Conservation (phyloP, 306 rosid species). For the Gastrolobium villosum region DNA sequence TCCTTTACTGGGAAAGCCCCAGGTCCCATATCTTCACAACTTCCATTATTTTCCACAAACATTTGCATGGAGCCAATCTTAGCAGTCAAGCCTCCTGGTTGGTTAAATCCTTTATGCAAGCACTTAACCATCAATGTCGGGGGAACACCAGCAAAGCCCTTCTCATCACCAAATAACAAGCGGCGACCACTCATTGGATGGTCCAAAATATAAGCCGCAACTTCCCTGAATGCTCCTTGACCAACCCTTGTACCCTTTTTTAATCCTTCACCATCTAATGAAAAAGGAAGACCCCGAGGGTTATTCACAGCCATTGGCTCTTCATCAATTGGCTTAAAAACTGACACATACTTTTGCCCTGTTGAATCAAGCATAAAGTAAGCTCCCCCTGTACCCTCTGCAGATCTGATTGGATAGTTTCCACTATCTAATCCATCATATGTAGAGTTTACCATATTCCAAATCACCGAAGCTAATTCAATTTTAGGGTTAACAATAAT, state of each 20-base stretch:
- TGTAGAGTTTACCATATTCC: constrained; percentile 73
- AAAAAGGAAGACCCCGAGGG: constrained; percentile 82
- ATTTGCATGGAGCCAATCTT: constrained; percentile 93
- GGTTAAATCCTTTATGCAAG: constrained; percentile 68
- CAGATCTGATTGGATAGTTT: constrained; percentile 71
- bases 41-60: constrained; percentile 79
- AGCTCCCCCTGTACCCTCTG: constrained; percentile 92
- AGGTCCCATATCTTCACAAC: constrained; percentile 93
- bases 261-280: constrained; percentile 83
- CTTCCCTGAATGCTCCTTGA: constrained; percentile 94
- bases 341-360: constrained; percentile 73
- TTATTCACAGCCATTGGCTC: constrained; percentile 95
- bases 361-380: constrained; percentile 79
- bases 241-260: constrained; percentile 91
- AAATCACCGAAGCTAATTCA: constrained; percentile 59
- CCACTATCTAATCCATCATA: constrained; percentile 68
- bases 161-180: constrained; percentile 54
- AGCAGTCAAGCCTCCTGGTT: constrained; percentile 63
- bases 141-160: constrained; percentile 92
- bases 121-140: constrained; percentile 80
- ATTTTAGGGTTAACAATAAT: constrained; percentile 73
- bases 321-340: constrained; percentile 93
- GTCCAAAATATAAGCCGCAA: constrained; percentile 90
- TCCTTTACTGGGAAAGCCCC: constrained; percentile 78
- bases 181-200: constrained; percentile 73